Evolutionary conservation across 495 filamentous ascomycete genomes (phyloP).

Genomic region (Tetracladium setigerum): DNA sequence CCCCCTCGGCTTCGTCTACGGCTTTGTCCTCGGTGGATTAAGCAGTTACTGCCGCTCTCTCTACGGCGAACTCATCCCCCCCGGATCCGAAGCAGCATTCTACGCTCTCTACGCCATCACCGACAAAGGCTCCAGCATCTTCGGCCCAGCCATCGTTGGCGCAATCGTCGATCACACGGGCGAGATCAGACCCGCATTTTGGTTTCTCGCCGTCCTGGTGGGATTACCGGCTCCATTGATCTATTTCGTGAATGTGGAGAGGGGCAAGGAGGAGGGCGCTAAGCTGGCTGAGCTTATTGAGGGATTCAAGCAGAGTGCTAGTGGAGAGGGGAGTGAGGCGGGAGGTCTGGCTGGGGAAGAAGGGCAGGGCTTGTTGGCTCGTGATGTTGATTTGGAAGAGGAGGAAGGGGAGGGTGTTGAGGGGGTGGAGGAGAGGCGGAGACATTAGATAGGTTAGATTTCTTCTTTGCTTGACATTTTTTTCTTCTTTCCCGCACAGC

Average conservation of each 20-base stretch:
- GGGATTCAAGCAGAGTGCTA: constrained; percentile 32
- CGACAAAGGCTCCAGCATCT: constrained; percentile 91
- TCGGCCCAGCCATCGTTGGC: constrained; percentile 91
- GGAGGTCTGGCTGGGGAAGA: constrained; percentile 4
- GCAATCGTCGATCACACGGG: constrained; percentile 84
- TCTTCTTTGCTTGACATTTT: too few species aligned
- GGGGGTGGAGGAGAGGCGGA: too few species aligned
- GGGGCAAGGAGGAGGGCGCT: constrained; percentile 72
- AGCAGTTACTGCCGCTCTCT: constrained; percentile 89
- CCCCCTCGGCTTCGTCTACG: constrained; percentile 82
- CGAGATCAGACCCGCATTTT: constrained; percentile 87
- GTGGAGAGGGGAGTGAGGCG: not conserved
- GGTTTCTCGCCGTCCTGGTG: constrained; percentile 80
- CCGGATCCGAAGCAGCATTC: constrained; percentile 90
- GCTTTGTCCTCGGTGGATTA: constrained; percentile 88
- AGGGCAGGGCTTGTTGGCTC: not conserved
- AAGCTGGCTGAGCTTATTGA: constrained; percentile 63
- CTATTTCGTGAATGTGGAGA: constrained; percentile 78
- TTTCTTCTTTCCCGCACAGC: too few species aligned
- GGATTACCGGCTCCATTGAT: constrained; percentile 78
- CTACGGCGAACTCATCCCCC: constrained; percentile 86
- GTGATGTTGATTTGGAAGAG: constrained; percentile 7
- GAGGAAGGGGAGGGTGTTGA: constrained; percentile 5
- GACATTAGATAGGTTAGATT: too few species aligned
- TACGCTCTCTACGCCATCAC: constrained; percentile 96